Base-by-base conservation (phyloP, 768 basidiomycete genomes). In the Kockovaella imperatae region DNA sequence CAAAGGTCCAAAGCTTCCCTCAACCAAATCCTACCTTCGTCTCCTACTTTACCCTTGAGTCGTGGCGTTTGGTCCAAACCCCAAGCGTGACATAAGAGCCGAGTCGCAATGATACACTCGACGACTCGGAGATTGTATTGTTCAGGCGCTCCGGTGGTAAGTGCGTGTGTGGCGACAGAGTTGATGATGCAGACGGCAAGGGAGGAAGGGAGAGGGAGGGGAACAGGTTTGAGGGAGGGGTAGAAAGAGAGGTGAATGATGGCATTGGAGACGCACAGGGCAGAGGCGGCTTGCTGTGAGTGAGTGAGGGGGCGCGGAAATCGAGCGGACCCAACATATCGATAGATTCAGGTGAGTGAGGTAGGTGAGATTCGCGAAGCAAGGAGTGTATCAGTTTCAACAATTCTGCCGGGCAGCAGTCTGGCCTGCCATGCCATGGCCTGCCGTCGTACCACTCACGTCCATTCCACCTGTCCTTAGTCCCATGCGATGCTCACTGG, bases 91-190 rank as follows among this genome's bases (percentile, higher is more conserved):
- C 82, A 81, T 11, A 95, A 76, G 4, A 88, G 74, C 21, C 84
- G 77, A 0, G 89, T 86, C 1, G 81, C 83, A 29, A 81, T 82
- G 17, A 88, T 81, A 0, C 83, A 86, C 70, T 95, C 89, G n/a
- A 91, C 84, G 28, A 90, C 88, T 28, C 87, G 86, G 14, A 91
- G 76, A 64, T 95, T 93, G 74, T 93, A 91, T 36, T 81, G 77
- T 29, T 76, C 78, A 57, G 83, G 84, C 1, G 86, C 84, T 29
- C 80, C 80, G 46, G 81, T 76, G 1, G 80, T 80, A 69, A 91
- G 89, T 67, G 89, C 83, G 24, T 84, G 80, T 20, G 83, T 79
- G 28, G 87, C 81, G 31, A 87, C 80, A 15, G 86, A 86, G 74
- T 87, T 86, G n/a, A 84, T 82, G 63, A 80, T 79, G 47, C 87